These are phyloP conservation scores for Sphaerosporella brunnea DNA, from an alignment of 495 filamentous ascomycete genomes.

Conservation along the genomic window DNA sequence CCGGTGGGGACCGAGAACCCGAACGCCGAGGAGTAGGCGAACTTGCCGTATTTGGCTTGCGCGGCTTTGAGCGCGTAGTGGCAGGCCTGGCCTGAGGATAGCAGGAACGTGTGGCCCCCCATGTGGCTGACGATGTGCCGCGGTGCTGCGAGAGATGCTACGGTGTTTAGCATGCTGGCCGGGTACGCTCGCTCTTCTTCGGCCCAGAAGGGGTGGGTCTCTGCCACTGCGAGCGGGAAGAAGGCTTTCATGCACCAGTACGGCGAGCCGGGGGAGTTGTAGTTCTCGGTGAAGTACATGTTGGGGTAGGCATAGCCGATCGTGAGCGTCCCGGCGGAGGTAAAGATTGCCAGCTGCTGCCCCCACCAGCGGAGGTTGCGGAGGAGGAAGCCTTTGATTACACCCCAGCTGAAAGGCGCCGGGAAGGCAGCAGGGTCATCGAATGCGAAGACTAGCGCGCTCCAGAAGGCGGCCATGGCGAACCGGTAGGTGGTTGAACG, in stretches of 20 bases:
- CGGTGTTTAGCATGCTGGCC: conserved; percentile 33
- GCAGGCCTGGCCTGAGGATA: conserved; percentile 59
- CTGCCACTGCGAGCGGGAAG: conserved; percentile 47
- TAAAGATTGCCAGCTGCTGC: conserved; percentile 46
- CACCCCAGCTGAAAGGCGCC: conserved; percentile 52
- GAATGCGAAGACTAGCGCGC: conserved; percentile 54
- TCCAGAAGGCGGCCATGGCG: conserved; percentile 70
- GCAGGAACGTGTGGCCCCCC: conserved; percentile 44
- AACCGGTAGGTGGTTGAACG: conserved; percentile 62
- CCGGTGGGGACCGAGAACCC: conserved; percentile 62
- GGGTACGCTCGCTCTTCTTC: conserved; percentile 45
- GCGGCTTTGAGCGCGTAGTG: conserved; percentile 63
- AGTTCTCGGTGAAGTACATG: conserved; percentile 59
- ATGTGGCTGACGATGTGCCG: conserved; percentile 45
- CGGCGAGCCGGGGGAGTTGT: conserved; percentile 54
- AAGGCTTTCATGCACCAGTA: conserved; percentile 70
- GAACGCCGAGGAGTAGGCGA: conserved; percentile 57
- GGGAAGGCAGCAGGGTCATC: conserved; percentile 40
- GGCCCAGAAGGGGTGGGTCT: conserved; percentile 58
- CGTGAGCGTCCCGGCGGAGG: conserved; percentile 50
- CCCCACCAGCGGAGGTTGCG: conserved; percentile 66
- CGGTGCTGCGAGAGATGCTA: conserved; percentile 44
- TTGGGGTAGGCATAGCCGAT: conserved; percentile 66
- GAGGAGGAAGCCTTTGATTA: conserved; percentile 56
- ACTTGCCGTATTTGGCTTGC: conserved; percentile 65